phyloP scores from a whole-genome alignment of 208 protist genomes.

The Naegleria gruberi region DNA sequence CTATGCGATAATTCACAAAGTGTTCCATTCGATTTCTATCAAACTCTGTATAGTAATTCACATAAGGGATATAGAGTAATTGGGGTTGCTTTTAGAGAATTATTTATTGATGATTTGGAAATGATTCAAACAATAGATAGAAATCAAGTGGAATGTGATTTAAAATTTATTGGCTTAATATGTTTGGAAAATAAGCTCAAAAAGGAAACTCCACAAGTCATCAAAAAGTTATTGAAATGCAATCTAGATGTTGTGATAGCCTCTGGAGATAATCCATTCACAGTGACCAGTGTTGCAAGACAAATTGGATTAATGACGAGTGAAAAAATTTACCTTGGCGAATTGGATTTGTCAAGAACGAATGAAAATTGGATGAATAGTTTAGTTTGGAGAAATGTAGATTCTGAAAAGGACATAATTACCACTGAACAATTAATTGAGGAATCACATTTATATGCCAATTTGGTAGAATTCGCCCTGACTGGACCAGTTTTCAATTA shows the following conservation, averaged over 20 bases:
- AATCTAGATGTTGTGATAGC: background rate
- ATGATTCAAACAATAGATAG: slow-evolving; percentile 29
- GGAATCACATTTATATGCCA: background rate
- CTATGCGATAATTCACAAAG: background rate
- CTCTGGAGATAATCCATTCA: background rate
- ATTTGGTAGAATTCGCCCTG: slow-evolving; percentile 18
- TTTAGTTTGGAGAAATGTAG: background rate
- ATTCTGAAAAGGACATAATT: background rate
- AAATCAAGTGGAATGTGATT: slow-evolving; percentile 46
- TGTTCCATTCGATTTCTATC: background rate
- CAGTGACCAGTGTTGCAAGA: background rate
- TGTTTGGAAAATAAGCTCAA: slow-evolving; percentile 43
- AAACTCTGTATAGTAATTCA: slow-evolving; percentile 65
- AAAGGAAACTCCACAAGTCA: background rate
- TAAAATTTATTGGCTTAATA: slow-evolving; percentile 70
- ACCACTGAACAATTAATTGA: background rate
- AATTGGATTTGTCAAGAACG: background rate
- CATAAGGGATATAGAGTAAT: slow-evolving; percentile 89
- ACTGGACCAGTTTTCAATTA: slow-evolving; percentile 34
- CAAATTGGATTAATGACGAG: background rate
- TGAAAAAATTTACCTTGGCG: background rate
- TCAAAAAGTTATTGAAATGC: background rate
- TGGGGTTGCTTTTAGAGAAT: slow-evolving; percentile 77
- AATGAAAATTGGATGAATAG: background rate
- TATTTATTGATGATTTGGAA: slow-evolving; percentile 34